A percentile compares a stretch with the other conserved stretches of the same genome.
These are phyloP conservation scores for Marsdenia floribunda DNA, from an alignment of 257 asterid genomes.

Conservation along the genomic window DNA sequence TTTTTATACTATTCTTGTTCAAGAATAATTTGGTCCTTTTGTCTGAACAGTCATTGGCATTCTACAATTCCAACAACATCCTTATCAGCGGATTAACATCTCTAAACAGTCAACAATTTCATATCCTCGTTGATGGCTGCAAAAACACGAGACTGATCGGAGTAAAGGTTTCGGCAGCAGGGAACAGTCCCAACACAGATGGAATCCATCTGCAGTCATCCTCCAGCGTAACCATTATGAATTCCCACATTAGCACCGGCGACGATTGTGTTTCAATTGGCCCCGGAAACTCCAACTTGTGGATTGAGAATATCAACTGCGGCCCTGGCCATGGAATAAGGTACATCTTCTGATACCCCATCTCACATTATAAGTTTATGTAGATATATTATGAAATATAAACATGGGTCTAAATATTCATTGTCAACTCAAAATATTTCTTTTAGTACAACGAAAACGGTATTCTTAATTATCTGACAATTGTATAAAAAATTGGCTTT, in stretches of 20 bases:
- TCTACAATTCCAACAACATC: constrained; percentile 48
- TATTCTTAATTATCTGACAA: too few relatives aligned
- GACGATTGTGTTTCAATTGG: constrained; percentile 69
- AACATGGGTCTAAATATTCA: too few relatives aligned
- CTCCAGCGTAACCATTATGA: constrained; percentile 30
- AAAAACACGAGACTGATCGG: constrained; percentile 28
- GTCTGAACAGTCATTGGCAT: constrained; percentile 35
- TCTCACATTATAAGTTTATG: too few relatives aligned
- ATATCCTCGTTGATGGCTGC: constrained; percentile 46
- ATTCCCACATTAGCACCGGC: constrained; percentile 45
- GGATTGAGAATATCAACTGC: constrained; percentile 47
- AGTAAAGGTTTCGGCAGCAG: constrained; percentile 42
- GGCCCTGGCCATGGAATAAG: constrained; percentile 81
- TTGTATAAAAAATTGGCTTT: too few relatives aligned
- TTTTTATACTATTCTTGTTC: neutral
- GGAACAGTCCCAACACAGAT: constrained; percentile 59
- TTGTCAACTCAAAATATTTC: too few relatives aligned
- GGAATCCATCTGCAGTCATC: constrained; percentile 53
- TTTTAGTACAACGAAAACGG: too few relatives aligned
- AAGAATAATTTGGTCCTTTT: neutral
- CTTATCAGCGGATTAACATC: constrained; percentile 42
- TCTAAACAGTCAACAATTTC: constrained; percentile 51
- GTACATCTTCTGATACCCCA: too few relatives aligned
- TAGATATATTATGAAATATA: too few relatives aligned
- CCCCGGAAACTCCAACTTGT: constrained; percentile 48